Conservation (phyloP, 1,139 yeast genomes). For the Suhomyces bribrorum region DNA sequence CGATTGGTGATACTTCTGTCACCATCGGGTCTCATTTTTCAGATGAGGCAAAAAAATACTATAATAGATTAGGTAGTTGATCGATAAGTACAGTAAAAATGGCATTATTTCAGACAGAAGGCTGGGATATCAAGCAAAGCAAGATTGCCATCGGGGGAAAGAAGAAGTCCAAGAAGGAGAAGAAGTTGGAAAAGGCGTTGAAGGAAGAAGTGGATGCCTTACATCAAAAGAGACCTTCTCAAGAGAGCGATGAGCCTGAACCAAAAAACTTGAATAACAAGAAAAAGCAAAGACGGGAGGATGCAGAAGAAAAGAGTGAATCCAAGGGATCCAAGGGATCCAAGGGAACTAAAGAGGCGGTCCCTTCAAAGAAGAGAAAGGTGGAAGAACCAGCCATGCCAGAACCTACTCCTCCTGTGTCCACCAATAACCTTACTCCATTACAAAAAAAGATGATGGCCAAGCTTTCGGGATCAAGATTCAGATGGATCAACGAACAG, state of each 20-base stretch:
- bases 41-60: conserved; percentile 1
- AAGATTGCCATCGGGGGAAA: conserved; percentile 51
- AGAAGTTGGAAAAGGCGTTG: conserved; percentile 25
- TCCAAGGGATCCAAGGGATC: conserved; percentile 1
- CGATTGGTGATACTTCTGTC: no score
- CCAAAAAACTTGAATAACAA: conserved; percentile 17
- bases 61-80: neutral
- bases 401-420: conserved; percentile 13
- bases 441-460: conserved; percentile 95
- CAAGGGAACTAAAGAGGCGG: no score
- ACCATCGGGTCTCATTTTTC: conserved; percentile 1
- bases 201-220: conserved; percentile 19
- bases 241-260: conserved; percentile 12
- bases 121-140: conserved; percentile 70
- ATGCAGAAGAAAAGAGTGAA: conserved; percentile 8
- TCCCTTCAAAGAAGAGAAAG: conserved; percentile 13
- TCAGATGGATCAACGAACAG: conserved; percentile 97
- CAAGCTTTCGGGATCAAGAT: conserved; percentile 89
- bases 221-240: conserved; percentile 27
- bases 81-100: conserved; percentile 28
- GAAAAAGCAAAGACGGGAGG: conserved; percentile 13
- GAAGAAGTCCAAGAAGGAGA: conserved; percentile 32
- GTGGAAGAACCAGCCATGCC: conserved; percentile 7
- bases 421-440: conserved; percentile 66
- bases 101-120: conserved; percentile 78